Evolutionary conservation across 192 early-diverging fungal species (phyloP).

Genomic region (Linderina pennispora): DNA sequence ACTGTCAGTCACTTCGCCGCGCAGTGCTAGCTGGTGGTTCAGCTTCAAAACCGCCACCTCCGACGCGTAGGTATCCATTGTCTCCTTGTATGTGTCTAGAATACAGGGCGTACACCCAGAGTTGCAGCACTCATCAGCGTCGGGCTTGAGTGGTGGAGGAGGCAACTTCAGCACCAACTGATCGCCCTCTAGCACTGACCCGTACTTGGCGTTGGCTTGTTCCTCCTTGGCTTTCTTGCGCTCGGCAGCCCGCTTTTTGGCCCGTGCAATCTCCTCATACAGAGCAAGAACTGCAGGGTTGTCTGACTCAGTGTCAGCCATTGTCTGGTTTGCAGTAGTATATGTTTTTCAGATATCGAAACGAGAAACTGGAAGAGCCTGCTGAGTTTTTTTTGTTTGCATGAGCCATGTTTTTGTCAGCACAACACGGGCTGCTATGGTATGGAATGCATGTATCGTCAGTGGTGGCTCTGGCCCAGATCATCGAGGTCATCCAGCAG

Average conservation of each 20-base stretch:
- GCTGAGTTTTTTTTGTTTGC: no score
- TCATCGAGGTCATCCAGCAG: constrained; percentile 25
- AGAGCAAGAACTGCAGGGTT: constrained; percentile 27
- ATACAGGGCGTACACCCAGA: constrained; percentile 46
- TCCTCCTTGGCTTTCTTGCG: constrained; percentile 5
- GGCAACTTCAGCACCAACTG: constrained; percentile 18
- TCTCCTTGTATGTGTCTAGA: constrained; percentile 32
- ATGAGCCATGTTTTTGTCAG: constrained; percentile 47
- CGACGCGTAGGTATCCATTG: constrained; percentile 3
- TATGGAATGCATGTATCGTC: background rate
- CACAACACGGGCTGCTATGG: constrained; percentile 11
- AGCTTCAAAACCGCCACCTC: constrained; percentile 1
- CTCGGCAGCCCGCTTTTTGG: constrained; percentile 19
- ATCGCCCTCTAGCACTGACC: constrained; percentile 3
- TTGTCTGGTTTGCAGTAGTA: no score
- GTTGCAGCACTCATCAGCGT: constrained; percentile 33
- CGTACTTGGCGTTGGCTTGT: background rate
- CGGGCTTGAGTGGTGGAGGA: constrained; percentile 18
- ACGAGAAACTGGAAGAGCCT: no score
- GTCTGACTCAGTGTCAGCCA: background rate
- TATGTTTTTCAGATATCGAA: no score
- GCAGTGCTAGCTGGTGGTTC: constrained; percentile 13
- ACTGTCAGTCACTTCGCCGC: constrained; percentile 1
- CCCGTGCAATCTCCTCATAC: constrained; percentile 26
- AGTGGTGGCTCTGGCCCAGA: constrained; percentile 1